These are phyloP conservation scores for Candida silvicultrix DNA, from an alignment of 805 yeast species.

Conservation along the genomic window DNA sequence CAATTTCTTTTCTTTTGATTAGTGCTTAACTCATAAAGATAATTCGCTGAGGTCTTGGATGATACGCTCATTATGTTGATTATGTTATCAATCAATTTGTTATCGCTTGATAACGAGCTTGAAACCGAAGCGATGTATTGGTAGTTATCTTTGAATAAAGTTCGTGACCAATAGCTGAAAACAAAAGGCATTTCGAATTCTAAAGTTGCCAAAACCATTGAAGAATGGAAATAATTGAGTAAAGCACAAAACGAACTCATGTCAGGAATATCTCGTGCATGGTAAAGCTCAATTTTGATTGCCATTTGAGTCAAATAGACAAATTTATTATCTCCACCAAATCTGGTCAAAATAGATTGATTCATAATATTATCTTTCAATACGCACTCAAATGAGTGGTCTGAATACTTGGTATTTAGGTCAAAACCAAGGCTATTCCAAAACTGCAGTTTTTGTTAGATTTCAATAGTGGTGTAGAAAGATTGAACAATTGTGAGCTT, in stretches of 20 bases:
- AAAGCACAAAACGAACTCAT: slow-evolving; percentile 3
- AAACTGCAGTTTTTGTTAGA: neutral
- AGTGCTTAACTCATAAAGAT: neutral
- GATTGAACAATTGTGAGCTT: neutral
- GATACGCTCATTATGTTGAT: neutral
- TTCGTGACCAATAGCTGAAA: slow-evolving; percentile 20
- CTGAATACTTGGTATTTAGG: neutral
- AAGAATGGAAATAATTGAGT: slow-evolving; percentile 21
- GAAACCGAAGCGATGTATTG: slow-evolving; percentile 20
- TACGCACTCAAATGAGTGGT: neutral
- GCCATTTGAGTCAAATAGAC: neutral
- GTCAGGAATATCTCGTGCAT: neutral
- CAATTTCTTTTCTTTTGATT: neutral
- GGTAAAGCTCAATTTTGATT: neutral
- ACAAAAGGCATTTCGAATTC: slow-evolving; percentile 26
- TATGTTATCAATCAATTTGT: slow-evolving; percentile 15
- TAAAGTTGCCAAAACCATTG: slow-evolving; percentile 23
- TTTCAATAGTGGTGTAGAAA: too few relatives aligned
- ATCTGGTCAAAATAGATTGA: neutral
- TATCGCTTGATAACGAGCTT: slow-evolving; percentile 14
- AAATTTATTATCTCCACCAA: neutral
- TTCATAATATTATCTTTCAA: neutral
- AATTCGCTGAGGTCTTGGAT: neutral
- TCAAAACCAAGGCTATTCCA: neutral
- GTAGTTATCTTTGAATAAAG: slow-evolving; percentile 13